phyloP scores from a whole-genome alignment of 1,284 basidiomycete species.

The Rhizoctonia solani region DNA sequence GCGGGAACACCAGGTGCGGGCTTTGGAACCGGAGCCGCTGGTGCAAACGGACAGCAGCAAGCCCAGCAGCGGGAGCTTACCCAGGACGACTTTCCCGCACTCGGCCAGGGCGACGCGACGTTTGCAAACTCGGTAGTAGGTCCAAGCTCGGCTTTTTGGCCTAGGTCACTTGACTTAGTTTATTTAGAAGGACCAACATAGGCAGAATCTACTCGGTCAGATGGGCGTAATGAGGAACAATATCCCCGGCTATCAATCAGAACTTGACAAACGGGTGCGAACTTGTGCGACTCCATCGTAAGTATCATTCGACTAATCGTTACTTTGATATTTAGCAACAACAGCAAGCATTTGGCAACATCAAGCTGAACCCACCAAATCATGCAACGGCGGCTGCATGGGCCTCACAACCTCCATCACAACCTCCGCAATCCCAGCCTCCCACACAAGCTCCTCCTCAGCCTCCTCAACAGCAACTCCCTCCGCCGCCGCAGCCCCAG shows the following conservation, averaged over 20 bases:
- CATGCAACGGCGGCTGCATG: conserved; percentile 58
- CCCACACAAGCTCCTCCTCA: conserved; percentile 44
- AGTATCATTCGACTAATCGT: not conserved
- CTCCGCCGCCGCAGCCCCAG: conserved; percentile 35
- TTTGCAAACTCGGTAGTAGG: conserved; percentile 27
- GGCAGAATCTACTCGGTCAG: conserved; percentile 24
- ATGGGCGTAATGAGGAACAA: conserved; percentile 30
- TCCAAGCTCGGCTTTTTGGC: not conserved
- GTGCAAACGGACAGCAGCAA: conserved; percentile 19
- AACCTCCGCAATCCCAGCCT: conserved; percentile 45
- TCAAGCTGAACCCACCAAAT: conserved; percentile 64
- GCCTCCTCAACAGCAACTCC: conserved; percentile 45
- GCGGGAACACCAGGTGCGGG: not conserved
- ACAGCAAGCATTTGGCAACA: conserved; percentile 34
- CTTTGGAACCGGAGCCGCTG: not conserved
- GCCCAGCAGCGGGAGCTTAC: conserved; percentile 64
- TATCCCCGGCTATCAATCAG: conserved; percentile 32
- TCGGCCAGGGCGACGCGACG: conserved; percentile 49
- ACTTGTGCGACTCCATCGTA: not conserved
- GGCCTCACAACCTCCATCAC: conserved; percentile 45
- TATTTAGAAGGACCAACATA: conserved; percentile 17
- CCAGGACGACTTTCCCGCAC: conserved; percentile 80
- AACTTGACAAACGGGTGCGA: conserved; percentile 37
- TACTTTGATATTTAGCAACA: conserved; percentile 12
- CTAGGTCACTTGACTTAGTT: not conserved